Evolutionary conservation across 176 grass and related monocot genomes (phyloP), one percentile per base, ranked within the genome.

Genomic region (Musa beccarii): DNA sequence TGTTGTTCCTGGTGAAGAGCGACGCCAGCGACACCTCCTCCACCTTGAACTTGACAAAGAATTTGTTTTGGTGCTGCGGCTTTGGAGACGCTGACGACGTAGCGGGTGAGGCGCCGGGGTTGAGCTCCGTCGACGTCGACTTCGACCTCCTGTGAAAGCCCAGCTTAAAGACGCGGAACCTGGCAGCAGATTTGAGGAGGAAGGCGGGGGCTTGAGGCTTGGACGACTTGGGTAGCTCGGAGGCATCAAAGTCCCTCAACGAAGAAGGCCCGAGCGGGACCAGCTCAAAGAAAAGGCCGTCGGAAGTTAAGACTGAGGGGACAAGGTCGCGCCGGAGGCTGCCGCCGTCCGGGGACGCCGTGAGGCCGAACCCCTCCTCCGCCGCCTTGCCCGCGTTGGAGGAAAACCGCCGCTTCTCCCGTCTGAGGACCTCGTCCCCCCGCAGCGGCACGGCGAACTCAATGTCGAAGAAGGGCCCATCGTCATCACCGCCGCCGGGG

Each of bases 381-480:
- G 61, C 43, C 3, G 52, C 82, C 15, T 11, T 75, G 51, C 84
- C 84, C 6, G 81, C 80, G 57, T 84, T 73, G 59, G 88, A 84
- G 9, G 66, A 12, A 49, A 83, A 19, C 85, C 22, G 85, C 81
- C 49, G 91, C 83, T 5, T 86, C 76, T 66, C 80, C 86, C 16
- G 75, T 79, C n/a, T 76, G 34, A 43, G 34, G 34, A 43, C 78
- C 17, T 63, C 81, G 53, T 72, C 75, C 49, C 87, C 90, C 70
- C 87, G 87, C 57, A 84, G 85, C 0, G 87, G 85, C 49, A 84
- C 82, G 9, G 91, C 63, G 79, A 99, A 95, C 91, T 99, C 90
- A 11, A 99, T 84, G 76, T 99, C 91, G 74, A 99, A 99, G 83
- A 92, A 99, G 21, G 96, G 87, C 17, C 90, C 90, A 52, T 91